A percentile compares a stretch with the other conserved stretches of the same genome.
Conservation (phyloP, 352 stramenopile species). For the Phytophthora cactorum region DNA sequence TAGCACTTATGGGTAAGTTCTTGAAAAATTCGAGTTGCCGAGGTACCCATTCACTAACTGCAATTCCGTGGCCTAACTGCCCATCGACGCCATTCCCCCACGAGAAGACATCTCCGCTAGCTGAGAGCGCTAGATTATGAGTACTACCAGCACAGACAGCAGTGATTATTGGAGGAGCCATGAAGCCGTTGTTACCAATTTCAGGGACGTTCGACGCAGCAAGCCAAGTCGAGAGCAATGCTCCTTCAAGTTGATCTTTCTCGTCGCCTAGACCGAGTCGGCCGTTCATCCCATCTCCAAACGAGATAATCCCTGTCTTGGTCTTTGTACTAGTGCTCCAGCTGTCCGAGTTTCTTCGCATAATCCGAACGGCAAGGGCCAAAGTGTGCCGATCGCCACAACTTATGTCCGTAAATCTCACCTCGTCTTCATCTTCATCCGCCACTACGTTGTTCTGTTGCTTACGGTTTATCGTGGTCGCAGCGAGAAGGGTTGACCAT, state of each 20-base stretch:
- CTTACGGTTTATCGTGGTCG: conserved; percentile 13
- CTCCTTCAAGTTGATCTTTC: conserved; percentile 46
- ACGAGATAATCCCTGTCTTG: conserved; percentile 61
- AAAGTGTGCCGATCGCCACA: conserved; percentile 78
- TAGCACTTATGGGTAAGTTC: conserved; percentile 31
- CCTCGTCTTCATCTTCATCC: neutral
- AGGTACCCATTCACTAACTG: conserved; percentile 67
- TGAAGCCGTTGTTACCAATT: conserved; percentile 26
- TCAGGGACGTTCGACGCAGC: conserved; percentile 17
- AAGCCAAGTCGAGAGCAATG: conserved; percentile 48
- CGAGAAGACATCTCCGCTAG: conserved; percentile 63
- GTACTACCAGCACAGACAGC: conserved; percentile 50
- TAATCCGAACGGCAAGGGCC: conserved; percentile 19
- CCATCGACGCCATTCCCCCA: conserved; percentile 68
- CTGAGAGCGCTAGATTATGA: conserved; percentile 60
- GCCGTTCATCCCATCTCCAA: conserved; percentile 76
- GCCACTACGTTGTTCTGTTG: neutral
- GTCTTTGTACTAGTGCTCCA: conserved; percentile 10
- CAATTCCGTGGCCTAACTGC: conserved; percentile 56
- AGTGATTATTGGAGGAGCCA: conserved; percentile 43
- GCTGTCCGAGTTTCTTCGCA: conserved; percentile 4
- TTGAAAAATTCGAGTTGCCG: conserved; percentile 59
- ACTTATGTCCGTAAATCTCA: conserved; percentile 35
- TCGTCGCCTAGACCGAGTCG: conserved; percentile 65
- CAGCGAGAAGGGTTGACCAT: conserved; percentile 43